Percentiles rank a stretch among this genome's conserved stretches.
Evolutionary conservation across 2,329 filamentous ascomycete species (phyloP).

Genomic region (Exophiala viscosa): DNA sequence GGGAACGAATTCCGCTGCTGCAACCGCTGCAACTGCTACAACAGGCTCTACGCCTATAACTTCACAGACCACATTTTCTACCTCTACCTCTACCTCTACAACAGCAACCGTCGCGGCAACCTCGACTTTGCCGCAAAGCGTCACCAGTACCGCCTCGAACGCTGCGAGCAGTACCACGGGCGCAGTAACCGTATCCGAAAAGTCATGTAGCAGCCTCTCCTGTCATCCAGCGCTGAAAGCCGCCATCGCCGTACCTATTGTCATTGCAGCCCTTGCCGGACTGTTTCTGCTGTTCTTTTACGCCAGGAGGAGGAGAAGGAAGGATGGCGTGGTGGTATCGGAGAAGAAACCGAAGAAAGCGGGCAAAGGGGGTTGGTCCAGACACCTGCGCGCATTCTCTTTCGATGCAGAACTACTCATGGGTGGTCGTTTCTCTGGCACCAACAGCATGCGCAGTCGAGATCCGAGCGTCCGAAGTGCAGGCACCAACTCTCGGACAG

Average conservation of each 20-base stretch:
- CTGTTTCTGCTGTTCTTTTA: conserved; percentile 24
- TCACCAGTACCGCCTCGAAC: conserved; percentile 14
- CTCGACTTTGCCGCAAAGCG: not conserved
- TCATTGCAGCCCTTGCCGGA: conserved; percentile 20
- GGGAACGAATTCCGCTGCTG: not conserved
- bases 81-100: conserved; percentile 10
- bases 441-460: conserved; percentile 27
- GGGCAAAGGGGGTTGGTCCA: conserved; percentile 26
- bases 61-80: conserved; percentile 16
- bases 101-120: not conserved
- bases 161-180: conserved; percentile 18
- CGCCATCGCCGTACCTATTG: conserved; percentile 26
- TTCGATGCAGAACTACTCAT: conserved; percentile 29
- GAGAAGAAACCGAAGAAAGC: conserved; percentile 21
- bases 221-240: conserved; percentile 26
- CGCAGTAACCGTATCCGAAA: conserved; percentile 17
- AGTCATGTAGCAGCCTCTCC: conserved; percentile 24
- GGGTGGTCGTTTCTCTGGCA: conserved; percentile 28
- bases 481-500: conserved; percentile 10
- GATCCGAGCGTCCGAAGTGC: conserved; percentile 24
- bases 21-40: not conserved
- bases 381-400: conserved; percentile 28
- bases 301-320: conserved; percentile 21
- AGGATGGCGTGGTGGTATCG: conserved; percentile 11
- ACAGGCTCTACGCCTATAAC: not conserved